These are phyloP conservation scores for Cladophialophora bantiana DNA, from an alignment of 2,329 filamentous ascomycete genomes.

Conservation along the genomic window DNA sequence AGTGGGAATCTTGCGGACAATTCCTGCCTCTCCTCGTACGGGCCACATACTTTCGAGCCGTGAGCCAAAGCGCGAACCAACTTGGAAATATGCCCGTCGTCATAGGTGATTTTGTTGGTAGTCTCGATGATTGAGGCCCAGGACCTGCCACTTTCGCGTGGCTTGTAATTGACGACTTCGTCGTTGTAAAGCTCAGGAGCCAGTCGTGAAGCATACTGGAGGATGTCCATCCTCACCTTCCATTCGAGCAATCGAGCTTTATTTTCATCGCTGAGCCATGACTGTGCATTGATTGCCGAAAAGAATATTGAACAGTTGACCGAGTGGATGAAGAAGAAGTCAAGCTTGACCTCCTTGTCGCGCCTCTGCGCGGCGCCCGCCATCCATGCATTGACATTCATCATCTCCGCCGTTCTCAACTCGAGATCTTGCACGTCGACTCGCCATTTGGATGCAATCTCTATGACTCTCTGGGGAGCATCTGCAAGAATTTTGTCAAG, in stretches of 20 bases:
- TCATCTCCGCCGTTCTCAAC: constrained; percentile 69
- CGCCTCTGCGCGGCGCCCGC: constrained; percentile 68
- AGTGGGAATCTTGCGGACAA: constrained; percentile 9
- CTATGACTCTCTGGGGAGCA: constrained; percentile 58
- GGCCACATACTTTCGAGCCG: not conserved
- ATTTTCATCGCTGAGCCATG: constrained; percentile 64
- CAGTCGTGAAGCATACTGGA: constrained; percentile 66
- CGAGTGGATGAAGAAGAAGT: constrained; percentile 84
- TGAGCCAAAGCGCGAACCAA: constrained; percentile 17
- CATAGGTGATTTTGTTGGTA: not conserved
- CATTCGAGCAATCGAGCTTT: constrained; percentile 79
- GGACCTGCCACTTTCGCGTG: not conserved
- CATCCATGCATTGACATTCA: constrained; percentile 66
- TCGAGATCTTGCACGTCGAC: constrained; percentile 64
- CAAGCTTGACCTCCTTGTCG: constrained; percentile 72
- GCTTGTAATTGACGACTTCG: constrained; percentile 13
- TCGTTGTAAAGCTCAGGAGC: constrained; percentile 16
- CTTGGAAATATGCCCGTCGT: constrained; percentile 22
- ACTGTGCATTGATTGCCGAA: constrained; percentile 57
- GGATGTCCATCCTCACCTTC: constrained; percentile 77
- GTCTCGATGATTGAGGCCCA: too few species aligned
- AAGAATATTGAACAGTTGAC: constrained; percentile 80
- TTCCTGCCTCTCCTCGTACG: constrained; percentile 1
- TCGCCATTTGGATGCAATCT: constrained; percentile 49
- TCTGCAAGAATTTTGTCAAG: constrained; percentile 12